These are phyloP conservation scores for Coniochaeta hoffmannii DNA, from an alignment of 2,329 filamentous ascomycete species.

Conservation along the genomic window DNA sequence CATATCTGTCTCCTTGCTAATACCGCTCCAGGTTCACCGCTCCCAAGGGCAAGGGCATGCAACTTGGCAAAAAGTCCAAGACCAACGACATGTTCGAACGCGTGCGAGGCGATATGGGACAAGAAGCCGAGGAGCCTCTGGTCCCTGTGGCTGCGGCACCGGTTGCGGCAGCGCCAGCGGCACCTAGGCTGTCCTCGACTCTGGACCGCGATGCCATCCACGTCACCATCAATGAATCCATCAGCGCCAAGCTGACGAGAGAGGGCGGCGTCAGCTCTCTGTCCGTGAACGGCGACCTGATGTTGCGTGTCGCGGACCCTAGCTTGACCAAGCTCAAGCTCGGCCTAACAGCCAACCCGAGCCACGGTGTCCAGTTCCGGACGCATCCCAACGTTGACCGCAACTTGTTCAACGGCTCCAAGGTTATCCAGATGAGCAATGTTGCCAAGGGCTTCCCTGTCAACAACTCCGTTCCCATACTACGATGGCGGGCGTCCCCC, in stretches of 20 bases:
- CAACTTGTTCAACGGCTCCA: slow-evolving; percentile 72
- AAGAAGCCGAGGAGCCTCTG: slow-evolving; percentile 75
- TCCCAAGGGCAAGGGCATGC: slow-evolving; percentile 94
- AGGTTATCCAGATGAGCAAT: slow-evolving; percentile 86
- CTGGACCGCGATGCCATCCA: slow-evolving; percentile 80
- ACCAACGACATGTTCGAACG: slow-evolving; percentile 96
- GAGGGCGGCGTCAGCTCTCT: slow-evolving; percentile 84
- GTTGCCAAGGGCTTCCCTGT: slow-evolving; percentile 81
- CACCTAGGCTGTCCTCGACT: slow-evolving; percentile 55
- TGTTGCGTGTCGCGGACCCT: slow-evolving; percentile 82
- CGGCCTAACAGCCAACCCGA: slow-evolving; percentile 66
- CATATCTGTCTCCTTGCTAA: slow-evolving; percentile 6
- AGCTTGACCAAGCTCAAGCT: slow-evolving; percentile 89
- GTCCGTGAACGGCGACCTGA: slow-evolving; percentile 84
- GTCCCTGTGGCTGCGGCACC: slow-evolving; percentile 49
- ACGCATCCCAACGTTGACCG: slow-evolving; percentile 97
- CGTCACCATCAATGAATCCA: slow-evolving; percentile 80
- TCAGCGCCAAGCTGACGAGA: slow-evolving; percentile 79
- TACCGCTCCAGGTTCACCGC: slow-evolving; percentile 42
- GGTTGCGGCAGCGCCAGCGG: slow-evolving; percentile 42
- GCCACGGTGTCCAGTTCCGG: slow-evolving; percentile 82
- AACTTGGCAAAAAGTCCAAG: slow-evolving; percentile 97
- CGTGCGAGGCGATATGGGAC: slow-evolving; percentile 84
- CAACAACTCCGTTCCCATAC: slow-evolving; percentile 86
- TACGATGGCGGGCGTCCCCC: slow-evolving; percentile 84